Evolutionary conservation across 192 early-diverging fungal species (phyloP).

Genomic region (Coemansia sp.): DNA sequence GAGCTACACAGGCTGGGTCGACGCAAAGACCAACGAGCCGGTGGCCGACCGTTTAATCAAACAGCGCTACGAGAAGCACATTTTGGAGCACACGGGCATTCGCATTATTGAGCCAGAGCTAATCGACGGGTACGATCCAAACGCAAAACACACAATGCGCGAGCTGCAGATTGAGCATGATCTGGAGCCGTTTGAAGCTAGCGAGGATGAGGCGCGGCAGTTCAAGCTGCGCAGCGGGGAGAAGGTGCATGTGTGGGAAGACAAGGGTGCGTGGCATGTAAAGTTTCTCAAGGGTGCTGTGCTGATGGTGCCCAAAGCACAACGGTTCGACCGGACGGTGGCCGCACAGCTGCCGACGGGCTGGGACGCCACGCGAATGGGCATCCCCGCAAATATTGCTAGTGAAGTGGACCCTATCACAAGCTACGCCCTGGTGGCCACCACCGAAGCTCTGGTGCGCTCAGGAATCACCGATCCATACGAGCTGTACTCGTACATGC

Average conservation of each 20-base stretch:
- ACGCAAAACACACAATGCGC: slow-evolving; percentile 78
- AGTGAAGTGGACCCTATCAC: slow-evolving; percentile 89
- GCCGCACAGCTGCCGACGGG: slow-evolving; percentile 93
- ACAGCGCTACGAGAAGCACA: slow-evolving; percentile 85
- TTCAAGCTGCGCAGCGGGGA: slow-evolving; percentile 84
- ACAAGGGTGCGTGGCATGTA: slow-evolving; percentile 61
- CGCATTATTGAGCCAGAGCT: slow-evolving; percentile 88
- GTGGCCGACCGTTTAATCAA: slow-evolving; percentile 84
- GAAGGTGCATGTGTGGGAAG: slow-evolving; percentile 59
- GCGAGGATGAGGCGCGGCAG: slow-evolving; percentile 81
- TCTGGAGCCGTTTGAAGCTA: slow-evolving; percentile 83
- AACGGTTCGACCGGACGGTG: slow-evolving; percentile 82
- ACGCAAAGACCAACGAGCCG: slow-evolving; percentile 79
- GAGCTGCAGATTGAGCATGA: slow-evolving; percentile 88
- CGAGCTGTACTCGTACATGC: slow-evolving; percentile 93
- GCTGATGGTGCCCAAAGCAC: slow-evolving; percentile 88
- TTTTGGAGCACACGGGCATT: slow-evolving; percentile 89
- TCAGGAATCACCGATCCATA: slow-evolving; percentile 95
- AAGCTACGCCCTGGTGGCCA: slow-evolving; percentile 84
- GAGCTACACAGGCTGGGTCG: slow-evolving; percentile 89
- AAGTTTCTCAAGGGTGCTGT: slow-evolving; percentile 83
- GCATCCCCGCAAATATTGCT: slow-evolving; percentile 86
- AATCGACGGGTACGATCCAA: slow-evolving; percentile 87
- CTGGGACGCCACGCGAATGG: slow-evolving; percentile 88
- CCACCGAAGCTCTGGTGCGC: slow-evolving; percentile 85